Percentiles rank a stretch among this genome's conserved stretches.
phyloP scores from a whole-genome alignment of 768 basidiomycete genomes.

The Lentinula raphanica region DNA sequence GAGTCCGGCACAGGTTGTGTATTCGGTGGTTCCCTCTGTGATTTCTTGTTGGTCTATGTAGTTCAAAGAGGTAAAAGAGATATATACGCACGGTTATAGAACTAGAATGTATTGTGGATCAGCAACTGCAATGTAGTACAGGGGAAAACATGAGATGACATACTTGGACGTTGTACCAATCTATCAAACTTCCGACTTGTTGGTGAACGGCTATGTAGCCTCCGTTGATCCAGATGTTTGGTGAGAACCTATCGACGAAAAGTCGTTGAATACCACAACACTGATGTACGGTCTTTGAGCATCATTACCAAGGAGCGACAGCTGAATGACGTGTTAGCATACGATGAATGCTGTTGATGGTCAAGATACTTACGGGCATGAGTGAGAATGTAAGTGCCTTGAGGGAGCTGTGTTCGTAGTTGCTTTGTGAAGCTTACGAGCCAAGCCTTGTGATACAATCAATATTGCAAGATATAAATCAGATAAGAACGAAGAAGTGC shows the following conservation, averaged over 20 bases:
- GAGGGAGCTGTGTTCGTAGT: conserved; percentile 43
- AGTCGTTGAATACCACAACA: background rate
- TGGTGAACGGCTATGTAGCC: conserved; percentile 53
- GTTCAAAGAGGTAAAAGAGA: background rate
- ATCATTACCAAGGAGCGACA: conserved; percentile 44
- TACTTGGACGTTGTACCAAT: conserved; percentile 60
- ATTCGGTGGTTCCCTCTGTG: conserved; percentile 57
- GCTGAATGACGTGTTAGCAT: conserved; percentile 22
- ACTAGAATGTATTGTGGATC: conserved; percentile 21
- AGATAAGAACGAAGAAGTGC: background rate
- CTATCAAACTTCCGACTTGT: conserved; percentile 51
- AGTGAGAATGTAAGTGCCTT: conserved; percentile 44
- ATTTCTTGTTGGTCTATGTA: too few species aligned
- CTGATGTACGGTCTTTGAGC: background rate
- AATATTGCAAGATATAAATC: background rate
- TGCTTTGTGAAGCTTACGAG: conserved; percentile 48
- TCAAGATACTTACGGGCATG: conserved; percentile 43
- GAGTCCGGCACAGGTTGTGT: conserved; percentile 58
- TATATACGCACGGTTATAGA: conserved; percentile 38
- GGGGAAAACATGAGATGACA: conserved; percentile 18
- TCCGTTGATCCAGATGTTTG: conserved; percentile 35
- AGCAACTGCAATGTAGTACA: background rate
- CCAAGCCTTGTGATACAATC: conserved; percentile 33
- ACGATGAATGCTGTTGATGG: background rate
- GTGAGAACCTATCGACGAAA: conserved; percentile 32